phyloP scores from a whole-genome alignment of 257 asterid species.

The Rubia yunnanensis region DNA sequence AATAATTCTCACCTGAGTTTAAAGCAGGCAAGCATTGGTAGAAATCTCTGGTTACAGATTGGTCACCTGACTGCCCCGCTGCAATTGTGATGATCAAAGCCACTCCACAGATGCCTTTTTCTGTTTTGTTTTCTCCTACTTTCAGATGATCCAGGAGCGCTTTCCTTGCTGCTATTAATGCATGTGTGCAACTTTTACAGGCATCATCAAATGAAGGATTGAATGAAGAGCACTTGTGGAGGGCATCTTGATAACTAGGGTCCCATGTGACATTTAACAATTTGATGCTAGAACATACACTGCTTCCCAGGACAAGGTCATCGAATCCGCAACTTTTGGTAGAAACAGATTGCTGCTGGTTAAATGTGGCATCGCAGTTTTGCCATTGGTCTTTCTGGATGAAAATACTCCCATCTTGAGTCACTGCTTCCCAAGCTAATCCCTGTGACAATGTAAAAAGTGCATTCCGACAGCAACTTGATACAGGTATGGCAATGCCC shows the following conservation, averaged over 20 bases:
- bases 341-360: conserved; percentile 37
- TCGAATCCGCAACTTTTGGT: conserved; percentile 36
- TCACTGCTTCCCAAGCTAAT: conserved; percentile 34
- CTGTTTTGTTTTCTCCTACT: conserved; percentile 15
- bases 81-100: conserved; percentile 38
- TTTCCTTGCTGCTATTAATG: conserved; percentile 24
- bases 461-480: conserved; percentile 56
- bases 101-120: conserved; percentile 38
- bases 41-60: conserved; percentile 29
- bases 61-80: conserved; percentile 24
- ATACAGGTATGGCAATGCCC: conserved; percentile 40
- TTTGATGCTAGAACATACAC: conserved; percentile 32
- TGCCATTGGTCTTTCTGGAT: conserved; percentile 32
- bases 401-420: conserved; percentile 27
- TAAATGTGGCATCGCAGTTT: conserved; percentile 28
- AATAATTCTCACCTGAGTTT: conserved; percentile 37
- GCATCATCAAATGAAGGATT: conserved; percentile 32
- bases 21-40: conserved; percentile 54
- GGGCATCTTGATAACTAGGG: conserved; percentile 13
- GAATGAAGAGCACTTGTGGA: conserved; percentile 32
- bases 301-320: conserved; percentile 26
- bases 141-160: conserved; percentile 7
- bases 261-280: conserved; percentile 12
- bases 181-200: conserved; percentile 35
- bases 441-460: conserved; percentile 37